Evolutionary conservation across 2,329 filamentous ascomycete genomes (phyloP).

Genomic region (Acrocalymma vagum): DNA sequence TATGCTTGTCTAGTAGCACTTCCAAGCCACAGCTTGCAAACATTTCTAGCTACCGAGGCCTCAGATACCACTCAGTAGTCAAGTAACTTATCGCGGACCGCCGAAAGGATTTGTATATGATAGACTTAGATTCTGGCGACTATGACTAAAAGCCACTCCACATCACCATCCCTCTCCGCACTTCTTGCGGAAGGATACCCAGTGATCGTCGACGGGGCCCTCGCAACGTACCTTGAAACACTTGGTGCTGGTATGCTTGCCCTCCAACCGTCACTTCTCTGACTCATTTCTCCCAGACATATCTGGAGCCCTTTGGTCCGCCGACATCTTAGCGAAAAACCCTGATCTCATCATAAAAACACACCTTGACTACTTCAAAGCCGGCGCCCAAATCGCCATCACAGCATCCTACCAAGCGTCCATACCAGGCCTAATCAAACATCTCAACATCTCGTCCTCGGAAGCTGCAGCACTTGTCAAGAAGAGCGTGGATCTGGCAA

Average conservation of each 20-base stretch:
- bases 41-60: too few species aligned
- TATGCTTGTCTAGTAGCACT: too few species aligned
- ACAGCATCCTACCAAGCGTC: slow-evolving; percentile 59
- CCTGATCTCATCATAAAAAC: slow-evolving; percentile 52
- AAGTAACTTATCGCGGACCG: too few species aligned
- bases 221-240: slow-evolving; percentile 57
- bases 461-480: slow-evolving; percentile 48
- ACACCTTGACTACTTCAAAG: slow-evolving; percentile 54
- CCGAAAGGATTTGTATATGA: too few species aligned
- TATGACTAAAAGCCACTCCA: too few species aligned
- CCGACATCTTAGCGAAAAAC: slow-evolving; percentile 49
- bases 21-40: too few species aligned
- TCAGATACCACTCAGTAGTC: too few species aligned
- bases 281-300: slow-evolving; percentile 38
- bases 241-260: slow-evolving; percentile 42
- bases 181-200: slow-evolving; percentile 30
- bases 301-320: slow-evolving; percentile 56
- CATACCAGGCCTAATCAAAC: slow-evolving; percentile 49
- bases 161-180: too few species aligned
- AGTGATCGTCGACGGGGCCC: slow-evolving; percentile 55
- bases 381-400: slow-evolving; percentile 57
- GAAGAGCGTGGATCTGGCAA: slow-evolving; percentile 52
- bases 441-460: slow-evolving; percentile 42
- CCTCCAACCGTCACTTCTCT: background rate
- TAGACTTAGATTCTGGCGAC: too few species aligned